Percentiles rank a stretch among this genome's conserved stretches.
phyloP scores from a whole-genome alignment of 2,329 filamentous ascomycete species.

The Periconia macrospinosa region DNA sequence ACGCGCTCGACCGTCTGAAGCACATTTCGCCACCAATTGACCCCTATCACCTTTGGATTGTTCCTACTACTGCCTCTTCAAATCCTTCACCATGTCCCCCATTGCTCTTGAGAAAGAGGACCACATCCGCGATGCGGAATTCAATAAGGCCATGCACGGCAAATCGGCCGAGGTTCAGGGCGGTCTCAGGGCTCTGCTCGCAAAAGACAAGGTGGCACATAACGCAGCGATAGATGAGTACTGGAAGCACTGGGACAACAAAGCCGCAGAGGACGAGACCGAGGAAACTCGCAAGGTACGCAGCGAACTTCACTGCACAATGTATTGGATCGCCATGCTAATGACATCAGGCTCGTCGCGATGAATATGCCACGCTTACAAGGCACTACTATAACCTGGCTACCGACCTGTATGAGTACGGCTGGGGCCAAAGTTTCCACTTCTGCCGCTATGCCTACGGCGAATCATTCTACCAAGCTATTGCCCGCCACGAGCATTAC shows the following conservation, averaged over 20 bases:
- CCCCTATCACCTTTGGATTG: neutral
- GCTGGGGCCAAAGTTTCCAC: slow-evolving; percentile 95
- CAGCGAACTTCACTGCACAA: neutral
- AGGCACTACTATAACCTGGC: slow-evolving; percentile 97
- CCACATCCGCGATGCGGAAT: slow-evolving; percentile 81
- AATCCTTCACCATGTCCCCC: slow-evolving; percentile 52
- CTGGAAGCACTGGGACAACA: slow-evolving; percentile 96
- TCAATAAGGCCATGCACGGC: slow-evolving; percentile 87
- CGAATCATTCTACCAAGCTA: slow-evolving; percentile 87
- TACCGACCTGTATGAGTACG: slow-evolving; percentile 96
- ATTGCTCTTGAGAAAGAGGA: slow-evolving; percentile 76
- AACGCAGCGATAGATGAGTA: slow-evolving; percentile 86
- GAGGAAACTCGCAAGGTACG: slow-evolving; percentile 74
- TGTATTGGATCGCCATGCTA: slow-evolving; percentile 11
- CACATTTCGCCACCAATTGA: neutral
- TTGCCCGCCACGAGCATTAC: slow-evolving; percentile 97
- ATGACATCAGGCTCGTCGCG: slow-evolving; percentile 67
- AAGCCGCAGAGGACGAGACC: slow-evolving; percentile 77
- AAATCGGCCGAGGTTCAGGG: slow-evolving; percentile 69
- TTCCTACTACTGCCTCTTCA: neutral
- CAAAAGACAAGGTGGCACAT: slow-evolving; percentile 78
- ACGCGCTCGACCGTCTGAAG: neutral
- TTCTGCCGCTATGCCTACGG: slow-evolving; percentile 91
- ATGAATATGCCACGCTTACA: slow-evolving; percentile 90
- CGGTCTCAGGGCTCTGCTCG: slow-evolving; percentile 80